Conservation (phyloP, 805 yeast species). For the Hemisphaericaspora nanyangensis region DNA sequence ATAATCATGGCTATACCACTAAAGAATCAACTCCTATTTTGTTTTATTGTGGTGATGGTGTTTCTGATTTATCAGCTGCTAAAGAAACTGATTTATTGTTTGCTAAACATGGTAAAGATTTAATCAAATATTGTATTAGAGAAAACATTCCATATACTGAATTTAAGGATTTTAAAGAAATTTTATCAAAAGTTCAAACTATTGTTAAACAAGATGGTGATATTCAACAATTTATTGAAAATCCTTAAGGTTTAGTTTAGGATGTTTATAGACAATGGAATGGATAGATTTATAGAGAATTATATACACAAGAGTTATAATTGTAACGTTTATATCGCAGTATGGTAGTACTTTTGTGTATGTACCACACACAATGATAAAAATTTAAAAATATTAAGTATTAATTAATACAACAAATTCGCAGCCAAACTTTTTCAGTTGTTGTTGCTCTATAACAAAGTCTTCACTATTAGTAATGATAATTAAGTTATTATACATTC, state of each 20-base stretch:
- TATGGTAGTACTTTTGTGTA: too few relatives aligned
- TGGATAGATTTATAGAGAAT: too few relatives aligned
- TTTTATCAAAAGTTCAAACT: conserved; percentile 54
- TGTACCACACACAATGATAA: too few relatives aligned
- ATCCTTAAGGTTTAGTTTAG: conserved; percentile 10
- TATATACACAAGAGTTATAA: too few relatives aligned
- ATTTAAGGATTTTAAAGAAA: conserved; percentile 73
- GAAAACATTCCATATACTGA: conserved; percentile 82
- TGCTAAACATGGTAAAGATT: conserved; percentile 90
- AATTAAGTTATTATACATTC: too few relatives aligned
- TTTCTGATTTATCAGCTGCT: conserved; percentile 91
- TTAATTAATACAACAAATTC: too few relatives aligned
- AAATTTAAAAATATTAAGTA: too few relatives aligned
- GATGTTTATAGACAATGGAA: not conserved
- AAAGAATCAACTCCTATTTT: conserved; percentile 49
- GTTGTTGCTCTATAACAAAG: too few relatives aligned
- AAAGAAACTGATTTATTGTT: conserved; percentile 89
- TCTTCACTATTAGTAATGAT: too few relatives aligned
- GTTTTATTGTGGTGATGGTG: conserved; percentile 98
- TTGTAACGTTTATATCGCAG: too few relatives aligned
- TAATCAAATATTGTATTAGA: conserved; percentile 76
- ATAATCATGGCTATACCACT: conserved; percentile 23
- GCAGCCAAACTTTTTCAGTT: too few relatives aligned
- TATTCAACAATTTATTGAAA: conserved; percentile 22
- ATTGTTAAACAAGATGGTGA: conserved; percentile 39